These are phyloP conservation scores for Suillus placidus DNA, from an alignment of 768 basidiomycete species.

Conservation along the genomic window DNA sequence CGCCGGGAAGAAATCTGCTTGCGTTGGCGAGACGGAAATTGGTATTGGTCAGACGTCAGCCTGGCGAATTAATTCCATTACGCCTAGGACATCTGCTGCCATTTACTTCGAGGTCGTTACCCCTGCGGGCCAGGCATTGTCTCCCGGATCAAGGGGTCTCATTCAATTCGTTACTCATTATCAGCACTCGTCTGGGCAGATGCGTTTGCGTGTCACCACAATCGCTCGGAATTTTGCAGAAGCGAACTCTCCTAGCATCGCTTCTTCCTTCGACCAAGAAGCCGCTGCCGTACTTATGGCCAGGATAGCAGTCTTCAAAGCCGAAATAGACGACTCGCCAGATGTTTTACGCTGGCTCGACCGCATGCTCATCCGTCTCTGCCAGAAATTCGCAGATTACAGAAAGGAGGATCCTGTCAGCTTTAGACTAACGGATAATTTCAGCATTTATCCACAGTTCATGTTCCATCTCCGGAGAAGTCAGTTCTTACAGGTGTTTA, in stretches of 20 bases:
- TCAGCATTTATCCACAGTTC: conserved; percentile 99
- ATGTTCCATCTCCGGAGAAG: conserved; percentile 99
- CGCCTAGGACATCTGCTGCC: conserved; percentile 82
- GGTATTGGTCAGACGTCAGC: conserved; percentile 98
- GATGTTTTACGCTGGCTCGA: conserved; percentile 98
- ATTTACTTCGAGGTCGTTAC: conserved; percentile 99
- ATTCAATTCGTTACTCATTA: conserved; percentile 99
- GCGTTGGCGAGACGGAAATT: conserved; percentile 98
- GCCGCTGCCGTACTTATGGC: conserved; percentile 98
- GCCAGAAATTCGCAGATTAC: conserved; percentile 99
- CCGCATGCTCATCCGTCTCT: conserved; percentile 96
- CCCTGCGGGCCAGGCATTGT: conserved; percentile 90
- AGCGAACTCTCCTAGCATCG: conserved; percentile 92
- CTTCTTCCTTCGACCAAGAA: conserved; percentile 96
- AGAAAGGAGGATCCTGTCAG: conserved; percentile 95
- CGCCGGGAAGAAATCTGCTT: conserved; percentile 93
- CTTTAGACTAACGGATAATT: conserved; percentile 93
- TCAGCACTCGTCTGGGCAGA: conserved; percentile 95
- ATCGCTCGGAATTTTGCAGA: conserved; percentile 98
- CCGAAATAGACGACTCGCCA: conserved; percentile 96
- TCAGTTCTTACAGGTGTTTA: conserved; percentile 99
- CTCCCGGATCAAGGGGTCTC: conserved; percentile 87
- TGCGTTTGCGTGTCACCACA: conserved; percentile 94
- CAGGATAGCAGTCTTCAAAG: conserved; percentile 98
- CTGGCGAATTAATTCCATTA: conserved; percentile 95